phyloP scores from a whole-genome alignment of 306 rosid species.

The Erythrophleum fordii region DNA sequence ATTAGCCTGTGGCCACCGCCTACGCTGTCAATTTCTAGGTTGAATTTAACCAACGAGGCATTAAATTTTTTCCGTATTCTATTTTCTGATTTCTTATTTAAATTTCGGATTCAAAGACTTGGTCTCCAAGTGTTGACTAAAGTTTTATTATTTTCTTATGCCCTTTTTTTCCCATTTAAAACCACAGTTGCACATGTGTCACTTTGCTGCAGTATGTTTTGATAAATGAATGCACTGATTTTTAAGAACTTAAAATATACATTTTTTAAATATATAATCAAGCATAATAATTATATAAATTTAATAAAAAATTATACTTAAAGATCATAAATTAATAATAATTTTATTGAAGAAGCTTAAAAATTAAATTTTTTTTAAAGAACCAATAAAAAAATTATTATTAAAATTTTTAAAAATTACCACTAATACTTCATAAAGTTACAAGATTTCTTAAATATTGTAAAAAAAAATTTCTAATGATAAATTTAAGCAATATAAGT shows the following conservation, averaged over 20 bases:
- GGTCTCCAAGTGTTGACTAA: slow-evolving; percentile 47
- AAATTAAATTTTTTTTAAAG: too few species aligned
- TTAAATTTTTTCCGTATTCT: neutral
- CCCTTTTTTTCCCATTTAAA: neutral
- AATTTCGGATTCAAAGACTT: slow-evolving; percentile 45
- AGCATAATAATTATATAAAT: neutral
- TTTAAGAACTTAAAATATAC: neutral
- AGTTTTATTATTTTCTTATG: neutral
- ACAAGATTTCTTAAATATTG: too few species aligned
- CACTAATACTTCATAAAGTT: too few species aligned
- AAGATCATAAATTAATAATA: too few species aligned
- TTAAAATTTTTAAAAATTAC: too few species aligned
- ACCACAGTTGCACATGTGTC: slow-evolving; percentile 36
- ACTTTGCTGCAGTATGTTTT: neutral
- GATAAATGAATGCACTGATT: neutral
- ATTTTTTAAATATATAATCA: neutral
- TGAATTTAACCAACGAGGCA: slow-evolving; percentile 11
- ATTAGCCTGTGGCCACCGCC: slow-evolving; percentile 20
- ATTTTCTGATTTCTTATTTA: slow-evolving; percentile 9
- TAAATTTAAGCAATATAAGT: too few species aligned
- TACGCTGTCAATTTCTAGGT: slow-evolving; percentile 37
- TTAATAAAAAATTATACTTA: too few species aligned
- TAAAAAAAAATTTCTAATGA: too few species aligned
- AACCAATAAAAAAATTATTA: too few species aligned
- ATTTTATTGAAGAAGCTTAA: too few species aligned